phyloP scores from a whole-genome alignment of 345 rosid species.

The Eucalyptus lansdowneana region DNA sequence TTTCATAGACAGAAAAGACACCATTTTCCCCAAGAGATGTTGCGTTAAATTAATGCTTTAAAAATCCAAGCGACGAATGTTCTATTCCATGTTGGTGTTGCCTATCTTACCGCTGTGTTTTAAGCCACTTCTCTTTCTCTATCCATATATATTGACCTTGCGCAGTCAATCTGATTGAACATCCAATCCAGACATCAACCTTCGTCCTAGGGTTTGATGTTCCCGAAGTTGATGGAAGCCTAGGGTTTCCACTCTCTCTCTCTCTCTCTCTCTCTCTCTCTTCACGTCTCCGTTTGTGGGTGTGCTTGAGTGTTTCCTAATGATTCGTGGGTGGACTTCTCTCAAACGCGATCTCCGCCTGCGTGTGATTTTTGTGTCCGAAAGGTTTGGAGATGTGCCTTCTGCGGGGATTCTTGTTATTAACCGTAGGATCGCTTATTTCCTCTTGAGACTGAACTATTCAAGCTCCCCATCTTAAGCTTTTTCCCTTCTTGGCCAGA shows the following conservation, averaged over 20 bases:
- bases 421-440: slow-evolving; percentile 15
- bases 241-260: background rate
- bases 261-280: background rate
- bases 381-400: background rate
- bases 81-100: background rate
- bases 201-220: background rate
- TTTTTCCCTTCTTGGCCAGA: background rate
- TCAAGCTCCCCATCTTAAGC: background rate
- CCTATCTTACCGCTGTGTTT: background rate
- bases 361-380: background rate
- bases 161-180: background rate
- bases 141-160: background rate
- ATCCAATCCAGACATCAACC: background rate
- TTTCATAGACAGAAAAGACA: background rate
- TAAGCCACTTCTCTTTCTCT: background rate
- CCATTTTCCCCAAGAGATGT: background rate
- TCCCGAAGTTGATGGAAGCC: background rate
- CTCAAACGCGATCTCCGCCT: background rate
- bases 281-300: background rate
- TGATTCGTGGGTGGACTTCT: background rate
- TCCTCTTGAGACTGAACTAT: background rate
- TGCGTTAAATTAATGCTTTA: background rate
- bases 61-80: background rate
- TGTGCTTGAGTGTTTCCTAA: background rate
- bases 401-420: background rate